Evolutionary conservation across 257 asterid genomes (phyloP).

Genomic region (Nicotiana benthamiana): DNA sequence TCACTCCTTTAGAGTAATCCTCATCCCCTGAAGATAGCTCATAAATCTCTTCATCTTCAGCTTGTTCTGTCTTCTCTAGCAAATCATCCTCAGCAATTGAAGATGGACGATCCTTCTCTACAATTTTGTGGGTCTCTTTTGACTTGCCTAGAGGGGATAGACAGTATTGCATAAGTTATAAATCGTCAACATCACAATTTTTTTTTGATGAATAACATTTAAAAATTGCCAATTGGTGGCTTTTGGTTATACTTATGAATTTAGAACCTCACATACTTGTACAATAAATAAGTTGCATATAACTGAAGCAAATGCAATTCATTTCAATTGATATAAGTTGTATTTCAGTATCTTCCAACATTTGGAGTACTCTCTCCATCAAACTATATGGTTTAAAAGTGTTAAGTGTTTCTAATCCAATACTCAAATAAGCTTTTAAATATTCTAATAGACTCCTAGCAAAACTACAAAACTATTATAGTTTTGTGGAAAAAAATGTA

Average conservation of each 20-base stretch:
- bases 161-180: background rate
- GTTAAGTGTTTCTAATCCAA: background rate
- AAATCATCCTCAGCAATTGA: constrained; percentile 21
- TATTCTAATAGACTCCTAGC: background rate
- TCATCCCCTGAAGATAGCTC: constrained; percentile 89
- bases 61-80: constrained; percentile 28
- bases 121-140: constrained; percentile 22
- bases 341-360: background rate
- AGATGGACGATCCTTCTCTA: constrained; percentile 24
- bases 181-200: background rate
- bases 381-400: background rate
- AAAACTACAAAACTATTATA: background rate
- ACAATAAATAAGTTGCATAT: background rate
- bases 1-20: constrained; percentile 72
- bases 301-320: background rate
- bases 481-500: background rate
- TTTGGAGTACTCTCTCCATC: background rate
- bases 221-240: background rate
- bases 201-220: background rate
- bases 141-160: constrained; percentile 36
- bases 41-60: constrained; percentile 44
- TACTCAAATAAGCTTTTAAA: background rate
- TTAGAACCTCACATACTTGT: background rate
- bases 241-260: background rate
- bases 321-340: background rate